Conservation (phyloP, 2,329 filamentous ascomycete species). For the Monosporascus sp. region DNA sequence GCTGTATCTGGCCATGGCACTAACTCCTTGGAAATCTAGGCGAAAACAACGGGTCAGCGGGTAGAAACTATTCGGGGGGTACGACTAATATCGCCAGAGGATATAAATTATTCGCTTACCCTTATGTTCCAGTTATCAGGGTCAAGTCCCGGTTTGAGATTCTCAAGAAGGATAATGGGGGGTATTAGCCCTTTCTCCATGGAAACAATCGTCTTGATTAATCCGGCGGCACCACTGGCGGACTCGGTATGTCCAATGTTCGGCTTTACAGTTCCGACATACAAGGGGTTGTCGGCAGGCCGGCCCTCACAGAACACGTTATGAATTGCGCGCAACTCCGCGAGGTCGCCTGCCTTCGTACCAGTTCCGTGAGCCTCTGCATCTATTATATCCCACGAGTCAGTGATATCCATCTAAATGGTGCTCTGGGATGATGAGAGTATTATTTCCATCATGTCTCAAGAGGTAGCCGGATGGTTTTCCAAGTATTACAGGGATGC, state of each 20-base stretch:
- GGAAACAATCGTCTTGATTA: not conserved
- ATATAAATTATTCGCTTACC: too few relatives aligned
- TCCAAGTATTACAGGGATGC: too few relatives aligned
- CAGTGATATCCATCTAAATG: too few relatives aligned
- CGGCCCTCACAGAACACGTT: not conserved
- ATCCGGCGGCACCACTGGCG: not conserved
- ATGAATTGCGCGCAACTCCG: not conserved
- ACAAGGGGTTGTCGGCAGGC: not conserved
- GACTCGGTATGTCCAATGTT: conserved; percentile 1
- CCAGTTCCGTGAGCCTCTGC: not conserved
- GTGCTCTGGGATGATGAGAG: too few relatives aligned
- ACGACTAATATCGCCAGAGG: too few relatives aligned
- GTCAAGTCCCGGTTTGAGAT: not conserved
- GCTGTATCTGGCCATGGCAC: not conserved
- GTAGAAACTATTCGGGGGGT: not conserved
- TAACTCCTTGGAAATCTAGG: not conserved
- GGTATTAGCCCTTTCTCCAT: conserved; percentile 1
- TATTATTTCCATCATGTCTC: too few relatives aligned
- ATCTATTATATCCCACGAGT: too few relatives aligned
- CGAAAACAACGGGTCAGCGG: not conserved
- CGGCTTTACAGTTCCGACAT: not conserved
- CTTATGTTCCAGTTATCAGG: too few relatives aligned
- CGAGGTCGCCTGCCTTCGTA: not conserved
- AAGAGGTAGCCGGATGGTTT: too few relatives aligned
- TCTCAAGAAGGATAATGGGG: not conserved